Base-by-base conservation (phyloP, 208 protist species). In the Porcisia deanei region DNA sequence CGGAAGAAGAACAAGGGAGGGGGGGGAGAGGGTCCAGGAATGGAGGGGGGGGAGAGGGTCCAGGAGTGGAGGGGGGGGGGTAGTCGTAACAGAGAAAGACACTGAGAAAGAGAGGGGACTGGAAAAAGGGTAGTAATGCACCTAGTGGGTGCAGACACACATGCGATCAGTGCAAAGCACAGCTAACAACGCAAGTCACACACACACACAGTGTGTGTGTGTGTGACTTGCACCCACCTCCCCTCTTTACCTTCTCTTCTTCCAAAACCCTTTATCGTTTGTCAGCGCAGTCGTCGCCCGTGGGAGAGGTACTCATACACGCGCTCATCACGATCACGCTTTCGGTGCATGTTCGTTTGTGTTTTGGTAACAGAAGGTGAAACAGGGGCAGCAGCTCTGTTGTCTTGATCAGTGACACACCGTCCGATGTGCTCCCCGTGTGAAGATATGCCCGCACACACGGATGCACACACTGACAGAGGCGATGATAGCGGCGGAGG, bases 311-410 rank as follows among this genome's bases (percentile, higher is more conserved):
- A 84, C 68, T 82, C 84, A 49, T 71, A 85, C 16, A 83, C 84
- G n/a, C 54, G 71, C 63, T 85, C 75, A 7, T 79, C 67, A 5
- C 84, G 84, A 54, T 82, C 67, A n/a, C 76, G 77, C 61, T 81
- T 81, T 34, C 60, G 68, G 49, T 55, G 37, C 20, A 20, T 37
- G 34, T 16, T 34, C 45, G 53, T 25, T 6, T 30, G 18, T 34
- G 30, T 18, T 18, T 20, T 5, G 53, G 53, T 34, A 30, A 53
- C 66, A 41, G 66, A 22, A 39, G 49, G 43, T 49, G 49, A n/a
- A 39, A 20, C 0, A 3, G 22, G 47, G 20, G 30, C 47, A 9
- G n/a, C 53, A 18, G 52, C 37, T 30, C 68, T 59, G 37, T 41
- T 53, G 20, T 18, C 54, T 30, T 18, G 43, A 1, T 52, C 47